A percentile compares a stretch with the other conserved stretches of the same genome.
Evolutionary conservation across 2,329 filamentous ascomycete species (phyloP).

Genomic region (Fusarium coffeatum): DNA sequence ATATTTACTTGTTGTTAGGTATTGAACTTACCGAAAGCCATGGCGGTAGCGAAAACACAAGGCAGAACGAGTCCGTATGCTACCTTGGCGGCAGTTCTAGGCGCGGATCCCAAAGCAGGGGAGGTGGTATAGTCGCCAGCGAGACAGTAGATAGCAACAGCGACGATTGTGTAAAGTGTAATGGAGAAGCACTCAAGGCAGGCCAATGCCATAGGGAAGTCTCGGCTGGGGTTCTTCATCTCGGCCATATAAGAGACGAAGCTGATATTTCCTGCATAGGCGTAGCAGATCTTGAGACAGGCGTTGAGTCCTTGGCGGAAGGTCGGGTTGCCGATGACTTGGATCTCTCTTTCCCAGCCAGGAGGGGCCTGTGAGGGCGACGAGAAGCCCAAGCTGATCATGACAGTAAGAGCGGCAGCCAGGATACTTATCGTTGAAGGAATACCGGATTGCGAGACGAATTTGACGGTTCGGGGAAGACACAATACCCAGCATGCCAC

Average conservation of each 20-base stretch:
- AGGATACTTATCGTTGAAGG: slow-evolving; percentile 46
- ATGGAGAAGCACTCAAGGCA: slow-evolving; percentile 51
- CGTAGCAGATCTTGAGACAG: slow-evolving; percentile 48
- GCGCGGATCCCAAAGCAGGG: slow-evolving; percentile 51
- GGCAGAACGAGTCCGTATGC: slow-evolving; percentile 50
- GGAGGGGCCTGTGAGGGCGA: slow-evolving; percentile 39
- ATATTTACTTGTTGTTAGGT: neutral
- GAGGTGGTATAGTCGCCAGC: slow-evolving; percentile 50
- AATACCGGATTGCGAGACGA: slow-evolving; percentile 44
- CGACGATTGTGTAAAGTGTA: slow-evolving; percentile 49
- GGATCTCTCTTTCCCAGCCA: slow-evolving; percentile 43
- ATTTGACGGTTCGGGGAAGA: slow-evolving; percentile 71
- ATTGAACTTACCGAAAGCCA: slow-evolving; percentile 43
- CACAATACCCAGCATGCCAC: slow-evolving; percentile 70
- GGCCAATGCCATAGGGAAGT: slow-evolving; percentile 49
- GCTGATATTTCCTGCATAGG: slow-evolving; percentile 48
- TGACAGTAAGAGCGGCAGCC: slow-evolving; percentile 46
- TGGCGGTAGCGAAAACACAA: slow-evolving; percentile 48
- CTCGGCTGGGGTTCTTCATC: slow-evolving; percentile 49
- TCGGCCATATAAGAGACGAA: slow-evolving; percentile 51
- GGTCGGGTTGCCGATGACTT: slow-evolving; percentile 38
- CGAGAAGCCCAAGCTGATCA: slow-evolving; percentile 46
- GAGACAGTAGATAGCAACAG: slow-evolving; percentile 49
- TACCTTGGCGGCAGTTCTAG: slow-evolving; percentile 48
- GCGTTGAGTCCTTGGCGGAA: slow-evolving; percentile 45